phyloP scores from a whole-genome alignment of 2,329 filamentous ascomycete species.

The Fusarium longipes region DNA sequence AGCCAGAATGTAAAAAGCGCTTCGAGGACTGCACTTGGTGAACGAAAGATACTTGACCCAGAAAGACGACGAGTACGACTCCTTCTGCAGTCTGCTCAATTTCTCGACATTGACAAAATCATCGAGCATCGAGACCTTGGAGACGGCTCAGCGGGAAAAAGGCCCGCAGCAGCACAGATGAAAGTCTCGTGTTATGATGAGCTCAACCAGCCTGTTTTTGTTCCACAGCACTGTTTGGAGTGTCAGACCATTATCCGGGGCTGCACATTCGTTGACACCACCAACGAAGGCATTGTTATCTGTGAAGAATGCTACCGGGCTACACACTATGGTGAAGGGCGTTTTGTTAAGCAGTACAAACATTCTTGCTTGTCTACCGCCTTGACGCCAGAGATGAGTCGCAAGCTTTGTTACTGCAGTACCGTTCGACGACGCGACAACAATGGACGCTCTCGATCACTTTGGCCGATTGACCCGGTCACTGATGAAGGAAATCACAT shows the following conservation, averaged over 20 bases:
- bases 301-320: conserved; percentile 52
- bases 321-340: conserved; percentile 43
- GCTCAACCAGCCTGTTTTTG: conserved; percentile 31
- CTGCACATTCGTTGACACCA: conserved; percentile 41
- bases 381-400: conserved; percentile 42
- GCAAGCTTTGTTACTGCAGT: conserved; percentile 45
- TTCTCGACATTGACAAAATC: conserved; percentile 54
- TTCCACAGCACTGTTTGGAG: conserved; percentile 28
- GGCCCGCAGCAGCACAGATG: conserved; percentile 44
- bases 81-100: conserved; percentile 49
- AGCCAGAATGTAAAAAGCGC: conserved; percentile 24
- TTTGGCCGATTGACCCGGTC: conserved; percentile 36
- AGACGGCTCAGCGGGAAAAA: conserved; percentile 39
- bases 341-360: conserved; percentile 51
- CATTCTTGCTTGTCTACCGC: conserved; percentile 46
- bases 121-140: conserved; percentile 50
- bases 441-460: conserved; percentile 20
- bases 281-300: conserved; percentile 25
- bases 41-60: not conserved
- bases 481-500: conserved; percentile 18
- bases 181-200: conserved; percentile 21
- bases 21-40: conserved; percentile 23
- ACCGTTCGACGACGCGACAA: conserved; percentile 33
- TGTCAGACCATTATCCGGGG: conserved; percentile 39
- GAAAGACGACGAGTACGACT: conserved; percentile 44